These are phyloP conservation scores for Platanus orientalis DNA, from an alignment of 164 flowering plant species.

Conservation along the genomic window DNA sequence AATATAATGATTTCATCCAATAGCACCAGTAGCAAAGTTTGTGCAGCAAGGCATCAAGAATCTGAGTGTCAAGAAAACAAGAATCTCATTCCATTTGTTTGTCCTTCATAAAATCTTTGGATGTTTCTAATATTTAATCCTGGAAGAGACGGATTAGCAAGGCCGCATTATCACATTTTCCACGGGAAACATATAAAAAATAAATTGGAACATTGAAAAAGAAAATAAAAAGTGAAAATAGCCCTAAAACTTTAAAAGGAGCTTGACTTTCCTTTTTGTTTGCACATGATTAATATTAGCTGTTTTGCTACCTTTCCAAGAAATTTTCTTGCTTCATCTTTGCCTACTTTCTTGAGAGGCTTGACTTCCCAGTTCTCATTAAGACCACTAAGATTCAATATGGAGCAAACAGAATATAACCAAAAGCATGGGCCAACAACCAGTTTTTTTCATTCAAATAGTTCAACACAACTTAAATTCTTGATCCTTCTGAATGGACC, in stretches of 20 bases:
- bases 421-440: too few relatives aligned
- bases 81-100: conserved; percentile 51
- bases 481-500: too few relatives aligned
- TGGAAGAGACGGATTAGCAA: conserved; percentile 43
- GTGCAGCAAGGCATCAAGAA: conserved; percentile 77
- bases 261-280: conserved; percentile 61
- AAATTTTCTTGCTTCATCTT: conserved; percentile 52
- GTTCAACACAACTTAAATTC: too few relatives aligned
- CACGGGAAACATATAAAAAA: background rate
- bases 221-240: background rate
- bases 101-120: conserved; percentile 56
- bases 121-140: conserved; percentile 65
- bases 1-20: too few relatives aligned
- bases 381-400: conserved; percentile 50
- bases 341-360: conserved; percentile 43
- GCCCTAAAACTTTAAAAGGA: conserved; percentile 70
- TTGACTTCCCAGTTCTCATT: conserved; percentile 73
- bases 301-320: conserved; percentile 58
- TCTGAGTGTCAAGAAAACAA: conserved; percentile 46
- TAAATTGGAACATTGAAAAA: too few relatives aligned
- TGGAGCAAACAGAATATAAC: too few relatives aligned
- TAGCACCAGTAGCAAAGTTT: conserved; percentile 84
- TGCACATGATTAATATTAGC: conserved; percentile 69
- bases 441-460: too few relatives aligned
- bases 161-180: conserved; percentile 26